These are phyloP conservation scores for Artomyces pyxidatus DNA, from an alignment of 768 basidiomycete species.

Conservation along the genomic window DNA sequence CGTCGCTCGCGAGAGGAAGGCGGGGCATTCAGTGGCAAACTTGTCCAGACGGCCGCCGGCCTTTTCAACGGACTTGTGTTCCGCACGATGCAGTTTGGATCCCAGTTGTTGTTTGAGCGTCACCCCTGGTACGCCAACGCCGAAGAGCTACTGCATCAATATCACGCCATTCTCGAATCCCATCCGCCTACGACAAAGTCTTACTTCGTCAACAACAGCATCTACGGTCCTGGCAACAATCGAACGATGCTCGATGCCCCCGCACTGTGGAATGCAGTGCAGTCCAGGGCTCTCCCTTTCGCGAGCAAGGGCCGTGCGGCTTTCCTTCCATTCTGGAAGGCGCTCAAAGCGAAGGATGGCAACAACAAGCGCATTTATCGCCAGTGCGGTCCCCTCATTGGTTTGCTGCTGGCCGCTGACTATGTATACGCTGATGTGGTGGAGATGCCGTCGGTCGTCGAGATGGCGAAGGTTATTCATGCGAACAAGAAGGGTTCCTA, in stretches of 20 bases:
- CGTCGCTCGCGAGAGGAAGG: background rate
- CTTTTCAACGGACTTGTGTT: background rate
- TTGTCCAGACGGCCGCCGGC: background rate
- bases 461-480: background rate
- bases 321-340: background rate
- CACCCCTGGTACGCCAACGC: background rate
- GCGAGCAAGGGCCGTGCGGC: background rate
- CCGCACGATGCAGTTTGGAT: background rate
- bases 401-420: background rate
- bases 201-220: background rate
- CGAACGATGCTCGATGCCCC: background rate
- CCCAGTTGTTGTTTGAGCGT: background rate
- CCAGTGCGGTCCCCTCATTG: background rate
- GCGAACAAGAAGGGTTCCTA: background rate
- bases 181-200: background rate
- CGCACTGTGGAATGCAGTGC: background rate
- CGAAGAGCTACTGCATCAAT: background rate
- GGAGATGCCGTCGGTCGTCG: background rate
- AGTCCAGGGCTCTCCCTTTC: background rate
- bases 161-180: background rate
- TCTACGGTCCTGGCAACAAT: background rate
- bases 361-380: background rate
- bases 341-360: background rate
- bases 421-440: background rate
- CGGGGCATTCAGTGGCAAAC: background rate